Conservation (phyloP, 2,329 filamentous ascomycete genomes). For the Myriangium duriaei region DNA sequence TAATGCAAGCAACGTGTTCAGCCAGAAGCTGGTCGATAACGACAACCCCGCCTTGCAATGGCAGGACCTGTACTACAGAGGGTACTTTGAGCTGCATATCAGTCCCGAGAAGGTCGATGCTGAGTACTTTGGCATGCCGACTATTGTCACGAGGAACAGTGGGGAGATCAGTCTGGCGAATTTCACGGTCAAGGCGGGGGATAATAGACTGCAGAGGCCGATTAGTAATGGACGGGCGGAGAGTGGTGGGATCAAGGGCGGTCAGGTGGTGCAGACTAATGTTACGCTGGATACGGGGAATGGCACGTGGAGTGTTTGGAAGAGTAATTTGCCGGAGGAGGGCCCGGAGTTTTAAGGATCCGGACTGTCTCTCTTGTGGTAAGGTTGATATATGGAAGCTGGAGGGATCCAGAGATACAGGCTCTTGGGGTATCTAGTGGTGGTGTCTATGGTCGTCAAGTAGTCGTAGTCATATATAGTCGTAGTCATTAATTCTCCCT, state of each 20-base stretch:
- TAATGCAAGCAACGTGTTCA: conserved; percentile 36
- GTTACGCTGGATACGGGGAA: conserved; percentile 24
- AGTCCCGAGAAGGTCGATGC: conserved; percentile 47
- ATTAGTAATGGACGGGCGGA: conserved; percentile 40
- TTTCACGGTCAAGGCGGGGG: conserved; percentile 53
- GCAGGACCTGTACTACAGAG: conserved; percentile 62
- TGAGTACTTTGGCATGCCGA: conserved; percentile 52
- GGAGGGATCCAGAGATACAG: too few relatives aligned
- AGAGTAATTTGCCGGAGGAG: conserved; percentile 12
- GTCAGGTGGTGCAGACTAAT: conserved; percentile 26
- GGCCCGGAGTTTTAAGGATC: too few relatives aligned
- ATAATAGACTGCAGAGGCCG: conserved; percentile 43
- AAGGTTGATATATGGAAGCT: too few relatives aligned
- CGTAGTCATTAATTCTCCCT: too few relatives aligned
- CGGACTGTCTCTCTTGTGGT: too few relatives aligned
- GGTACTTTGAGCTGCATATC: conserved; percentile 56
- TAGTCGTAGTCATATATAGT: too few relatives aligned
- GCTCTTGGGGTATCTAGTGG: too few relatives aligned
- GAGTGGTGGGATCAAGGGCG: conserved; percentile 44
- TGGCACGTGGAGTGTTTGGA: conserved; percentile 18
- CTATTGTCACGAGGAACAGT: conserved; percentile 45
- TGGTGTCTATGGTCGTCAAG: too few relatives aligned
- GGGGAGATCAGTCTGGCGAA: conserved; percentile 57
- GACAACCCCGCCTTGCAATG: conserved; percentile 55
- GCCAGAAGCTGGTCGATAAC: conserved; percentile 30